Conservation (phyloP, 2,329 filamentous ascomycete species). For the Aspergillus transmontanensis region DNA sequence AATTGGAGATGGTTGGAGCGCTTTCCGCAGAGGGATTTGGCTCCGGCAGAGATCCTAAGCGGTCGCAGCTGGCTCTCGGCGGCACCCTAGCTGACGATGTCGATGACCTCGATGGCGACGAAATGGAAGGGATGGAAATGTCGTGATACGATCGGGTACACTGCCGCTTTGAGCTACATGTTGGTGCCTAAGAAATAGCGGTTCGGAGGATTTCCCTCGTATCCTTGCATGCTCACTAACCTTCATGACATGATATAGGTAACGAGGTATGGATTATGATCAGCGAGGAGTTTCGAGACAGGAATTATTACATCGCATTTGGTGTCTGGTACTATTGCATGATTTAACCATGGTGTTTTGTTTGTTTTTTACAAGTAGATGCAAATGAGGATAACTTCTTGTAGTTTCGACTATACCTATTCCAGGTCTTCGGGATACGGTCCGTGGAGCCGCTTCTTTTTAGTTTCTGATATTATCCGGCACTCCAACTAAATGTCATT, state of each 20-base stretch:
- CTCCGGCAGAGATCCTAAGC: conserved; percentile 33
- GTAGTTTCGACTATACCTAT: conserved; percentile 1
- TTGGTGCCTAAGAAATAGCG: neutral
- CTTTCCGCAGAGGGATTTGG: conserved; percentile 53
- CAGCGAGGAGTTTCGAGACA: neutral
- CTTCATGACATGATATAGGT: neutral
- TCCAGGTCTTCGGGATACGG: conserved; percentile 17
- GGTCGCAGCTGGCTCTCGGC: conserved; percentile 29
- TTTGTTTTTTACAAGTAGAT: neutral
- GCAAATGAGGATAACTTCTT: neutral
- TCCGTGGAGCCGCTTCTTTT: conserved; percentile 20
- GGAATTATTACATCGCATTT: neutral
- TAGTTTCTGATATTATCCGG: conserved; percentile 1
- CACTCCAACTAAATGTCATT: conserved; percentile 1
- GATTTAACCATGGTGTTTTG: neutral
- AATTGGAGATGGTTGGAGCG: conserved; percentile 66
- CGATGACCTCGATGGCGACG: conserved; percentile 49
- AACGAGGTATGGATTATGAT: neutral
- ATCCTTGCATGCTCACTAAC: neutral
- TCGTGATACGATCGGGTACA: conserved; percentile 30
- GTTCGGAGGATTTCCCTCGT: neutral
- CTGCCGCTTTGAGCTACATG: conserved; percentile 11
- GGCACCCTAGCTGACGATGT: conserved; percentile 33
- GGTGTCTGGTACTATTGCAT: neutral
- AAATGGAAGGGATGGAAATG: conserved; percentile 52